Base-by-base conservation (phyloP, 768 basidiomycete species). In the Piloderma croceum region DNA sequence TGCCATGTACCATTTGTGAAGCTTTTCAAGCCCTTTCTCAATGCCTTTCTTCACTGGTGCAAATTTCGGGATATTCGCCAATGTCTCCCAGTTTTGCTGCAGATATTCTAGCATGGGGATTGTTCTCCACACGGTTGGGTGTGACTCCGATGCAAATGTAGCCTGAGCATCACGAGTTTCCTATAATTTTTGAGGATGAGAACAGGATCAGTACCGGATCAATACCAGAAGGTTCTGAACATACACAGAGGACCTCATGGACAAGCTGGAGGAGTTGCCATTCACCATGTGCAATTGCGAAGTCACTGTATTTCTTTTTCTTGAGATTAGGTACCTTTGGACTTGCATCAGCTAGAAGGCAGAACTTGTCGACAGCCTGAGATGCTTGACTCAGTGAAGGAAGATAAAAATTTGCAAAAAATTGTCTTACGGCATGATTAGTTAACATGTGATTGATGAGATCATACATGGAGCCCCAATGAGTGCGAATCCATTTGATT, bases 401-500 rank as follows among this genome's bases (percentile, higher is more conserved):
- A n/a, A n/a, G n/a, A n/a, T n/a, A n/a, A n/a, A n/a, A n/a, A n/a
- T n/a, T n/a, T n/a, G n/a, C n/a, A n/a, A n/a, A n/a, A n/a, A n/a
- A n/a, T n/a, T n/a, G n/a, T n/a, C n/a, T n/a, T n/a, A n/a, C n/a
- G n/a, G n/a, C n/a, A n/a, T n/a, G n/a, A n/a, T n/a, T n/a, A n/a
- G n/a, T n/a, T n/a, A n/a, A n/a, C n/a, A n/a, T n/a, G n/a, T n/a
- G n/a, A n/a, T n/a, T n/a, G n/a, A n/a, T n/a, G n/a, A n/a, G n/a
- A n/a, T n/a, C n/a, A n/a, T 51, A 52, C 43, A 60, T 47, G 11
- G 56, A 60, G 11, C 48, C 57, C 60, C 60, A 63, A 3, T 43
- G 41, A 19, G 57, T 63, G 25, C 46, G 23, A 31, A 61, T 39
- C 53, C 54, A 63, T 39, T 51, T 50, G 21, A 61, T 44, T 18